Percentiles rank a stretch among this genome's conserved stretches.
phyloP scores from a whole-genome alignment of 2,329 filamentous ascomycete species.

The Sporothrix pallida region DNA sequence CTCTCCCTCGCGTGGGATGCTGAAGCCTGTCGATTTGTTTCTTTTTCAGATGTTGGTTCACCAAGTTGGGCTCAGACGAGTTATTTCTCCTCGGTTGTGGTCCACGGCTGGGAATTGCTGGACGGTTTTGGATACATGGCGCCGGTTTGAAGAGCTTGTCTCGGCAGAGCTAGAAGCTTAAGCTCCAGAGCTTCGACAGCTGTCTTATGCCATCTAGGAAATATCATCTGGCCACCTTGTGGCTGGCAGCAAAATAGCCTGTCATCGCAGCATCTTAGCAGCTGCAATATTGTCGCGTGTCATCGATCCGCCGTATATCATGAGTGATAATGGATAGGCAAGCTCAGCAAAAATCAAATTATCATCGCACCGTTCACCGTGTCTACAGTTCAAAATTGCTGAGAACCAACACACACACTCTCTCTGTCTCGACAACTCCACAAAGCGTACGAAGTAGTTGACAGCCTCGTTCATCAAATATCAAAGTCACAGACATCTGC shows the following conservation, averaged over 20 bases:
- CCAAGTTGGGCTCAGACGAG: background rate
- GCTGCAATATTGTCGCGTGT: background rate
- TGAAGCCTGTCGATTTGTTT: background rate
- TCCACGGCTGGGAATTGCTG: background rate
- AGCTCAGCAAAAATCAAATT: background rate
- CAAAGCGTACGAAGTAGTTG: background rate
- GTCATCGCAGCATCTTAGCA: background rate
- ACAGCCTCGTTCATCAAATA: background rate
- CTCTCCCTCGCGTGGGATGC: constrained; percentile 9
- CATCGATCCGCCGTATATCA: background rate
- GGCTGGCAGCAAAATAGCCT: background rate
- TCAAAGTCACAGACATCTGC: background rate
- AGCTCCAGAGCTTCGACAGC: background rate
- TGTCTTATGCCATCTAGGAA: background rate
- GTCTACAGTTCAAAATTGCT: background rate
- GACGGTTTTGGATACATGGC: background rate
- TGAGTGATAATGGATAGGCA: background rate
- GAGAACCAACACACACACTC: no score
- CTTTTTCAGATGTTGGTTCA: background rate
- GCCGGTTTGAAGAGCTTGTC: background rate
- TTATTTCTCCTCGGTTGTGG: background rate
- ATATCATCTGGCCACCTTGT: background rate
- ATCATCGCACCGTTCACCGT: background rate
- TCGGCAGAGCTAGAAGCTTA: background rate
- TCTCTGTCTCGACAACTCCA: background rate